Conservation (phyloP, 805 yeast genomes). For the Candida xiaguanensis region DNA sequence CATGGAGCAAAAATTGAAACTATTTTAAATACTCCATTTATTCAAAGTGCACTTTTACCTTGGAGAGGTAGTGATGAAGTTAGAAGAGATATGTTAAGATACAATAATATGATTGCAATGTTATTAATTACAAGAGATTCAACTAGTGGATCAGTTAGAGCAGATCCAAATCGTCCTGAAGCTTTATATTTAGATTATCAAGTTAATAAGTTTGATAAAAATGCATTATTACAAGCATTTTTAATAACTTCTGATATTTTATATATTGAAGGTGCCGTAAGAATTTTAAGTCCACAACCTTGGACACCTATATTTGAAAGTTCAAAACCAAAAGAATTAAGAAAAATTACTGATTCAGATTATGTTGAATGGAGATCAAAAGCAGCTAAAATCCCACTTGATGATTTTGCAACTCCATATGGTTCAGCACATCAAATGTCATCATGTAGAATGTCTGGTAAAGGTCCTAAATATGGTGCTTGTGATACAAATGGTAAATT, state of each 20-base stretch:
- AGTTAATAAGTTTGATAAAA: slow-evolving; percentile 37
- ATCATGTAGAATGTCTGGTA: slow-evolving; percentile 48
- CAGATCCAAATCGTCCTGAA: slow-evolving; percentile 31
- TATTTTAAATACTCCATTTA: slow-evolving; percentile 41
- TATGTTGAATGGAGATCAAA: slow-evolving; percentile 35
- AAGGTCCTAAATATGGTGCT: slow-evolving; percentile 42
- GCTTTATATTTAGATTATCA: slow-evolving; percentile 35
- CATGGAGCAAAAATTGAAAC: slow-evolving; percentile 55
- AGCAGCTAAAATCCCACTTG: slow-evolving; percentile 24
- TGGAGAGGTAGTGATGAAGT: slow-evolving; percentile 35
- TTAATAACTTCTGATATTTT: slow-evolving; percentile 41
- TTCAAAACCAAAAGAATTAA: slow-evolving; percentile 30
- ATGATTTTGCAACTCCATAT: slow-evolving; percentile 24
- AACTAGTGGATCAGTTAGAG: slow-evolving; percentile 35
- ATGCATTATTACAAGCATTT: slow-evolving; percentile 35
- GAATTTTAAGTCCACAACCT: slow-evolving; percentile 33
- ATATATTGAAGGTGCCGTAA: slow-evolving; percentile 47
- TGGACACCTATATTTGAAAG: slow-evolving; percentile 36
- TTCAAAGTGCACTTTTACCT: slow-evolving; percentile 38
- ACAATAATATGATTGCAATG: slow-evolving; percentile 35
- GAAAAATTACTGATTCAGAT: slow-evolving; percentile 41
- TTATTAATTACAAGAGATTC: slow-evolving; percentile 47
- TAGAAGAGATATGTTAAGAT: slow-evolving; percentile 31
- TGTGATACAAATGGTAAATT: slow-evolving; percentile 42
- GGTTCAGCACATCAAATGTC: slow-evolving; percentile 58